Evolutionary conservation across 2,329 filamentous ascomycete genomes (phyloP).

Genomic region (Clonostachys solani): DNA sequence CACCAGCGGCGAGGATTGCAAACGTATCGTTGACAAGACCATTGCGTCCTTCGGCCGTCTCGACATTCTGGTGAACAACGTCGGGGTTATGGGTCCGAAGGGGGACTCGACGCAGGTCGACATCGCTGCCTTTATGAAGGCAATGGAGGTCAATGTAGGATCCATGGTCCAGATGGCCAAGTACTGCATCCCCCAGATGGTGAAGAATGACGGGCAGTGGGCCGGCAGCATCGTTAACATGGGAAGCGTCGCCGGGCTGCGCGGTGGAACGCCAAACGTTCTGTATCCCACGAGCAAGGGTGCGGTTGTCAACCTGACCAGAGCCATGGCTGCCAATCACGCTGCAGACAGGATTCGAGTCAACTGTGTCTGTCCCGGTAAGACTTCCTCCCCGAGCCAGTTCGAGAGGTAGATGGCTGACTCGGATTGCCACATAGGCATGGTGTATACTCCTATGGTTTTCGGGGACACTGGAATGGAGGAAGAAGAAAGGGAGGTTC

Average conservation of each 20-base stretch:
- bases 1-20: slow-evolving; percentile 44
- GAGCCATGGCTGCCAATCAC: slow-evolving; percentile 38
- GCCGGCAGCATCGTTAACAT: slow-evolving; percentile 52
- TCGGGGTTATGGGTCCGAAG: slow-evolving; percentile 67
- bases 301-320: slow-evolving; percentile 37
- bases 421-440: too few species aligned
- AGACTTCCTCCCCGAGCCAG: too few species aligned
- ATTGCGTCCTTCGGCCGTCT: slow-evolving; percentile 92
- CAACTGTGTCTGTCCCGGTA: slow-evolving; percentile 2
- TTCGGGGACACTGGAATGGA: slow-evolving; percentile 31
- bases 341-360: slow-evolving; percentile 8
- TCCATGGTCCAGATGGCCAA: slow-evolving; percentile 10
- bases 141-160: slow-evolving; percentile 32
- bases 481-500: slow-evolving; percentile 25
- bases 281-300: slow-evolving; percentile 35
- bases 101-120: slow-evolving; percentile 55
- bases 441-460: slow-evolving; percentile 45
- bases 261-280: slow-evolving; percentile 28
- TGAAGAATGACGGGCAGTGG: slow-evolving; percentile 35
- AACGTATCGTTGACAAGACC: slow-evolving; percentile 78
- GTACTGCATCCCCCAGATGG: slow-evolving; percentile 7
- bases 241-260: slow-evolving; percentile 47
- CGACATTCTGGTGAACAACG: slow-evolving; percentile 96
- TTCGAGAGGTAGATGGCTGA: too few species aligned
- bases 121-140: slow-evolving; percentile 46